Conservation (phyloP, 148 eudicot species). For the Cornus controversa region DNA sequence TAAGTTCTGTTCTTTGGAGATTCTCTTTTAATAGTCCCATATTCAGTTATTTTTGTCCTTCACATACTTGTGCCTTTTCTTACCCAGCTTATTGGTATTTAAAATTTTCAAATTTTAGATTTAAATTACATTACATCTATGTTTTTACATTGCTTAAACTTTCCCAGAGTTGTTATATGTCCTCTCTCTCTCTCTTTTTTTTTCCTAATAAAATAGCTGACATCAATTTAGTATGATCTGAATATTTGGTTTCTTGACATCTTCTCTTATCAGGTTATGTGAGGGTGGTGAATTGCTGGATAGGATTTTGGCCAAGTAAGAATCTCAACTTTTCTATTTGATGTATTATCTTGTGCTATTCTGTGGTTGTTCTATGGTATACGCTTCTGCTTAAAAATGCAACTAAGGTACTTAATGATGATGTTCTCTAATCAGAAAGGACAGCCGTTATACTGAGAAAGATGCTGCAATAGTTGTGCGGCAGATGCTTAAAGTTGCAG, state of each 20-base stretch:
- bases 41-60: neutral
- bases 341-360: neutral
- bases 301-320: constrained; percentile 87
- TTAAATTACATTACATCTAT: neutral
- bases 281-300: constrained; percentile 97
- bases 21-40: neutral
- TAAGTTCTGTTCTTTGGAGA: constrained; percentile 40
- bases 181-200: neutral
- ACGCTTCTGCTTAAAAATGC: constrained; percentile 8
- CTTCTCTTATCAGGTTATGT: constrained; percentile 57
- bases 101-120: neutral
- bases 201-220: no score
- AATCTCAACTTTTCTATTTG: neutral
- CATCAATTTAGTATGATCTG: neutral
- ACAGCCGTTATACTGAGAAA: constrained; percentile 88
- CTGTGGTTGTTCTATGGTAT: neutral
- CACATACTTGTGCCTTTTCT: neutral
- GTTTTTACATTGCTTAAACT: neutral
- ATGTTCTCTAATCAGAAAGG: constrained; percentile 60
- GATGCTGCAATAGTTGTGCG: constrained; percentile 92
- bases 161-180: neutral
- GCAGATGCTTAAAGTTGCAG: constrained; percentile 98
- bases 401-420: constrained; percentile 7
- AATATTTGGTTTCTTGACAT: neutral
- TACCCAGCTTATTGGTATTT: neutral